Base-by-base conservation (phyloP, 116 monocot genomes). In the Zostera marina region DNA sequence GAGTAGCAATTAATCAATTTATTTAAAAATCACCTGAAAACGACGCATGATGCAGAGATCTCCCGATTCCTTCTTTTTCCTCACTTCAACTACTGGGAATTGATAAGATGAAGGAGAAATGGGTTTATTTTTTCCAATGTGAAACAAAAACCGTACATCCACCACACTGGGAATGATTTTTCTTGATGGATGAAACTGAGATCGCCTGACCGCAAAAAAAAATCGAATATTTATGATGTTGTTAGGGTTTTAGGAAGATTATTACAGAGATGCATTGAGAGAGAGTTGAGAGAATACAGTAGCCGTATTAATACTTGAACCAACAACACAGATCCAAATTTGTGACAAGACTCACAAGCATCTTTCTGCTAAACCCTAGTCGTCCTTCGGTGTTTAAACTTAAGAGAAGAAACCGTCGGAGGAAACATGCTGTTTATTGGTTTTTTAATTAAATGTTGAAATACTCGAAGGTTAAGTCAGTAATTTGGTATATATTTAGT, bases 221-320 rank as follows among this genome's bases (percentile, higher is more conserved):
- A 16, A 10, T 19, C 20, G 49, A 32, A 32, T 32, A 5, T 32
- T 32, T 32, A 5, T 32, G 47, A 8, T 19, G 0, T 10, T 21
- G 49, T 51, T 51, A 51, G 49, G 49, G 49, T 10, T 51, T 51
- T 14, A 25, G 13, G 24, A 14, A 55, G 54, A 55, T 55, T 24
- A 2, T n/a, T n/a, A n/a, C n/a, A 20, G 22, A 23, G 54, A 14
- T 2, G 22, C 26, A 23, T 11, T 47, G 47, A 4, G n/a, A 13
- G 20, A 8, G 7, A 19, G 12, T 55, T 23, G 26, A 32, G 22
- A 55, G 47, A 13, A 15, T 13, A 15, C 4, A 15, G 47, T 47
- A 15, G 47, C 1, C 2, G 47, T 47, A 15, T 2, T 11, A 13
- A 11, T 47, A 17, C 49, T 51, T 17, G 49, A 17, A 51, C 49